phyloP scores from a whole-genome alignment of 108 stramenopile genomes.

The Skeletonema tropicum region DNA sequence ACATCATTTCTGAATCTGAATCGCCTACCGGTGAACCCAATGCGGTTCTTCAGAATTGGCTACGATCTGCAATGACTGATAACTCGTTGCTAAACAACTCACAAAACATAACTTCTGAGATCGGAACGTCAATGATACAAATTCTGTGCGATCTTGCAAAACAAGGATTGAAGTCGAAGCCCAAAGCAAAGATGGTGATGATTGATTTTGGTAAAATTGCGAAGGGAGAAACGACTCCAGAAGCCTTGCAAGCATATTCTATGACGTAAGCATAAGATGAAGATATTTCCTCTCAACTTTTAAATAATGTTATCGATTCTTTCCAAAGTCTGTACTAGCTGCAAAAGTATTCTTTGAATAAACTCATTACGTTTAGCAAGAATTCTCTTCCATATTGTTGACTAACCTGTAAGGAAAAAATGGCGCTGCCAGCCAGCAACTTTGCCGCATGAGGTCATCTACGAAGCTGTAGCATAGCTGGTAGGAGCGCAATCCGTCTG shows the following conservation, averaged over 20 bases:
- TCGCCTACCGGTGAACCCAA: conserved; percentile 20
- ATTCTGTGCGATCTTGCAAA: conserved; percentile 50
- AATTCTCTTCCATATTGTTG: no score
- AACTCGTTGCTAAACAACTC: neutral
- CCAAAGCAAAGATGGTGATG: conserved; percentile 59
- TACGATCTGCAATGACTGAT: conserved; percentile 25
- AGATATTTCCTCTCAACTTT: neutral
- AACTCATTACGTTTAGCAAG: no score
- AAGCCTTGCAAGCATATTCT: conserved; percentile 52
- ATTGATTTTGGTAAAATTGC: conserved; percentile 57
- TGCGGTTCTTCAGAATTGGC: conserved; percentile 15
- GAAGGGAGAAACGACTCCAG: conserved; percentile 56
- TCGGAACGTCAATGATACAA: conserved; percentile 15
- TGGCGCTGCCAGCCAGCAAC: no score
- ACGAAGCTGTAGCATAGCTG: no score
- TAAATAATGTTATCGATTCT: neutral
- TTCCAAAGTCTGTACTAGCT: no score
- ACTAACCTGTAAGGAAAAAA: no score
- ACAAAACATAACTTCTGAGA: conserved; percentile 24
- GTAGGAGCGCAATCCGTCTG: no score
- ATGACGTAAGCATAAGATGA: conserved; percentile 1
- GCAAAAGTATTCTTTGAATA: no score
- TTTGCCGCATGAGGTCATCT: no score
- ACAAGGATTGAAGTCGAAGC: conserved; percentile 45
- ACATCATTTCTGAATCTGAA: conserved; percentile 20